Evolutionary conservation across 2,329 filamentous ascomycete species (phyloP), one percentile per base, ranked within the genome.

Genomic region (Chaetomiaceae sp.): DNA sequence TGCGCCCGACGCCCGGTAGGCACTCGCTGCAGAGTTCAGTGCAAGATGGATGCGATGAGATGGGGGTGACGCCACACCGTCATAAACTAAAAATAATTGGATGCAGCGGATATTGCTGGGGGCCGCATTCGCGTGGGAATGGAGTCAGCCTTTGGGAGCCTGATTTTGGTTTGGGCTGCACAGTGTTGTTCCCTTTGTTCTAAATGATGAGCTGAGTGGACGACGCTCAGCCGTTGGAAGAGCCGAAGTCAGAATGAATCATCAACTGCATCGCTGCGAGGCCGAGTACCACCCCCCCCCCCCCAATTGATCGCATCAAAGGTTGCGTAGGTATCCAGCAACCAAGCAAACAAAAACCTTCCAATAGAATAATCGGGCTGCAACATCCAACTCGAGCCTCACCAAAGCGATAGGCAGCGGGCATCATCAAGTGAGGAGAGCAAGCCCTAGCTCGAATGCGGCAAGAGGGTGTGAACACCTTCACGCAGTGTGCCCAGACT

Each of bases 11-110:
- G 25, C 25, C 14, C 21, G 23, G 11, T n/a, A 29, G 40, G 14
- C 21, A 20, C 36, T n/a, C 13, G n/a, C 7, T 25, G 23, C 16
- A 13, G 25, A 21, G 30, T 38, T 13, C 37, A 32, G 47, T n/a
- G 9, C 13, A 13, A 7, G 30, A 25, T n/a, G n/a, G 29, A 20
- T 34, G n/a, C 20, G 18, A 14, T 23, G 36, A 32, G 20, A 38
- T 16, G 37, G 33, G 5, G 18, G 34, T n/a, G 37, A 48, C 51
- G 51, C 51, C 51, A 53, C 51, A 50, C 41, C 40, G 51, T 54
- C 51, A 50, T 41, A 6, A 23, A 20, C 46, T 49, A 50, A 54
- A 48, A 50, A 54, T 54, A 49, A 50, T 42, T 41, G 46, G 46
- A 25, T 36, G 41, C 25, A 36, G 8, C 5, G 14, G 9, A 18